Evolutionary conservation across 164 flowering plant genomes (phyloP), one percentile per base, ranked within the genome.

Genomic region (Chloranthus sessilifolius): DNA sequence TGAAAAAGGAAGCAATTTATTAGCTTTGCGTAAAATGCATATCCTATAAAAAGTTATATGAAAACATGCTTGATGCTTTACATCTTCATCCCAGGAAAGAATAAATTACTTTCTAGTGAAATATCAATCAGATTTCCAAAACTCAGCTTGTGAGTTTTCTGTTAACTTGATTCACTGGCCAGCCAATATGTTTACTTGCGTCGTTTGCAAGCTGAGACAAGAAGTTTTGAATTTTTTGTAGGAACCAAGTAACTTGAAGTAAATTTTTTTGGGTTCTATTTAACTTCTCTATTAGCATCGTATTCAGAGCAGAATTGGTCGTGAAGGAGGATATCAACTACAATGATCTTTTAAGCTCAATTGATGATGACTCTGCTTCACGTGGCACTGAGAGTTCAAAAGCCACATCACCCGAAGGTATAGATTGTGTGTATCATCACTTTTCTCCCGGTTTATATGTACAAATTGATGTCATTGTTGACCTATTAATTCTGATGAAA

Each of bases 291-390:
- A 16, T 15, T 50, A 10, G 3, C 42, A 16, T 50, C 56, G 51
- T 31, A 27, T 73, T 58, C 74, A 92, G 98, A 30, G 86, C 88
- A 71, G 90, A 88, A 66, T 70, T 92, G 71, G 56, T 92, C 28
- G 15, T 78, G 43, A 76, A 82, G 59, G 94, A 92, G 60, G 77
- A 59, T 60, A 82, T 92, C 42, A 90, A 92, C 39, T 92, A 88
- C 71, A 92, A 92, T 69, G 98, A 92, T 78, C 90, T 92, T 50
- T 87, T 68, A 35, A 56, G 65, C 31, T 47, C 67, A n/a, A 39
- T 82, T 44, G 29, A 70, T 56, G 76, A 65, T 66, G 70, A 33
- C 25, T 28, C 52, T 14, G 21, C 39, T 26, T 24, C 34, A 37
- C 41, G 15, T 56, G 65, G n/a, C 24, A 56, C 38, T 30, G 34